A percentile compares a stretch with the other conserved stretches of the same genome.
Evolutionary conservation across 768 basidiomycete species (phyloP).

Genomic region (Lactarius indigo): DNA sequence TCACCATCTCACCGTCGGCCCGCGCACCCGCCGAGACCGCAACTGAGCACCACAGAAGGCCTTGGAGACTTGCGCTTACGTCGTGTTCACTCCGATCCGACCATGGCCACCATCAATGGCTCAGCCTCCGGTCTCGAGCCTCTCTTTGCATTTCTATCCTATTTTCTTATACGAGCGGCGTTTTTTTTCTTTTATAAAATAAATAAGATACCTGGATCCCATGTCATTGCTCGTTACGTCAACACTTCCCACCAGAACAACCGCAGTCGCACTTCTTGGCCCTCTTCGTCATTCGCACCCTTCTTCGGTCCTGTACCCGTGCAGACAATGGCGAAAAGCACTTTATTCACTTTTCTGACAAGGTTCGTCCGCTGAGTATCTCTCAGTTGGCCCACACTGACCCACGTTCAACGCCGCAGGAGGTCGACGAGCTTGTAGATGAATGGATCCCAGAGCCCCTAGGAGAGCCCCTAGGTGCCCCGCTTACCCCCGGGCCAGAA

Average conservation of each 20-base stretch:
- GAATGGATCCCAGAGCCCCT: conserved; percentile 93
- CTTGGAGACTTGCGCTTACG: neutral
- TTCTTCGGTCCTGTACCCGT: conserved; percentile 83
- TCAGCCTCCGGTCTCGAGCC: conserved; percentile 42
- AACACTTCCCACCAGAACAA: conserved; percentile 94
- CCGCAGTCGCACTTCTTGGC: conserved; percentile 65
- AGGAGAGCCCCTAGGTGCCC: conserved; percentile 69
- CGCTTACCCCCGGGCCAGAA: conserved; percentile 49
- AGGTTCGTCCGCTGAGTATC: conserved; percentile 40
- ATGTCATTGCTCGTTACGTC: conserved; percentile 85
- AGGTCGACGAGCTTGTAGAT: conserved; percentile 93
- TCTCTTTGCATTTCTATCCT: conserved; percentile 62
- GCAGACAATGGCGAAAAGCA: conserved; percentile 81
- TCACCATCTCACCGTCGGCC: too few species aligned
- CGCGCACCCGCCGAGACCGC: too few species aligned
- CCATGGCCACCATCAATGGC: conserved; percentile 32
- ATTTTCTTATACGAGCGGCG: conserved; percentile 55
- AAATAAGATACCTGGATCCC: conserved; percentile 76
- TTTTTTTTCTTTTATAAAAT: conserved; percentile 64
- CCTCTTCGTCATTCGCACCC: conserved; percentile 81
- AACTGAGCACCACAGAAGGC: too few species aligned
- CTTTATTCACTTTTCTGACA: conserved; percentile 87
- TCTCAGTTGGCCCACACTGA: neutral
- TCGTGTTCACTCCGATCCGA: neutral
- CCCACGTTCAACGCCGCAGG: conserved; percentile 43